Conservation (phyloP, 2,329 filamentous ascomycete species). For the Aspergillus pseudoglaucus region DNA sequence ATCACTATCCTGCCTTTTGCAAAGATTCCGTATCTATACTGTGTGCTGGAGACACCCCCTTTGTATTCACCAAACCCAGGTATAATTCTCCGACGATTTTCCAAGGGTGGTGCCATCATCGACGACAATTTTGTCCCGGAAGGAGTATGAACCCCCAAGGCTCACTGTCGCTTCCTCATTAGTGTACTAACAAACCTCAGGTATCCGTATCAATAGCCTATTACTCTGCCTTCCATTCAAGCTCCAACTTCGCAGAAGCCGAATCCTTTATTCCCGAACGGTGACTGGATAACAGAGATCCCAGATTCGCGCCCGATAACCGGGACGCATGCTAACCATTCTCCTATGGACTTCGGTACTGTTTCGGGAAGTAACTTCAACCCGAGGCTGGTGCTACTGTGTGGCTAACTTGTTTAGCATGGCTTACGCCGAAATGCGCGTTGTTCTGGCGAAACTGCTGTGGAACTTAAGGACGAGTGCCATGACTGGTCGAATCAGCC, state of each 20-base stretch:
- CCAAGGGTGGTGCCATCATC: slow-evolving; percentile 29
- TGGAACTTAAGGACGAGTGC: slow-evolving; percentile 1
- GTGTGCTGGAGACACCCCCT: slow-evolving; percentile 36
- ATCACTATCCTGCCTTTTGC: slow-evolving; percentile 27
- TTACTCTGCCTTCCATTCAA: slow-evolving; percentile 2
- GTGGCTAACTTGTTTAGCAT: slow-evolving; percentile 1
- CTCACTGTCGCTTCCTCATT: not conserved
- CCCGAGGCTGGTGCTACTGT: not conserved
- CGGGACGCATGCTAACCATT: slow-evolving; percentile 7
- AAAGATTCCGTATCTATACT: slow-evolving; percentile 31
- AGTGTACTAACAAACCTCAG: not conserved
- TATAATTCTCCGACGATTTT: slow-evolving; percentile 28
- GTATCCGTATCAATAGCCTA: not conserved
- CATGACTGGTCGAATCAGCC: slow-evolving; percentile 1
- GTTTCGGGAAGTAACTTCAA: slow-evolving; percentile 6
- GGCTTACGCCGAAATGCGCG: slow-evolving; percentile 8
- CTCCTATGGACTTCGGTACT: slow-evolving; percentile 5
- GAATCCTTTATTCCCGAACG: slow-evolving; percentile 10
- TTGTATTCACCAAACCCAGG: slow-evolving; percentile 37
- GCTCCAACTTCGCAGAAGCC: slow-evolving; percentile 7
- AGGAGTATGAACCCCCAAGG: slow-evolving; percentile 10
- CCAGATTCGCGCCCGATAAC: slow-evolving; percentile 1
- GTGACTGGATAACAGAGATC: slow-evolving; percentile 2
- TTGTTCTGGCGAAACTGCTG: slow-evolving; percentile 5
- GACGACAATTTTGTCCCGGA: slow-evolving; percentile 31